Conservation (phyloP, 805 yeast species). For the Lipomyces starkeyi region DNA sequence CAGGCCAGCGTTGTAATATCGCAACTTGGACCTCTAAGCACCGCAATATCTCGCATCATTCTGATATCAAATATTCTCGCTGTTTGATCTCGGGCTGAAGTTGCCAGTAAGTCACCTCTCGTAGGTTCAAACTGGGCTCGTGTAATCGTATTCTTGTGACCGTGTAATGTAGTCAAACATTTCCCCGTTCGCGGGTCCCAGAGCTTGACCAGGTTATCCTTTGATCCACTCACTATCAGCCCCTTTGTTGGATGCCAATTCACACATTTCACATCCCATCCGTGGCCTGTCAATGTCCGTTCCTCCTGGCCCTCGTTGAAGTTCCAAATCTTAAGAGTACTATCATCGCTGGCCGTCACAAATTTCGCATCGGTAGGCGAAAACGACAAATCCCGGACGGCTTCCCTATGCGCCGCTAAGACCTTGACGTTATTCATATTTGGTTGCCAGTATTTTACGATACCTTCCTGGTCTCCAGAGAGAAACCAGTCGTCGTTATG, state of each 20-base stretch:
- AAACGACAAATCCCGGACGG: constrained; percentile 84
- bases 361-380: constrained; percentile 90
- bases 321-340: constrained; percentile 89
- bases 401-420: constrained; percentile 74
- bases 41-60: constrained; percentile 75
- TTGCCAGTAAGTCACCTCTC: constrained; percentile 78
- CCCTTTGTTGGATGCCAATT: constrained; percentile 97
- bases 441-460: constrained; percentile 95
- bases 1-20: constrained; percentile 87
- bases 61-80: constrained; percentile 87
- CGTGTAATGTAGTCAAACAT: constrained; percentile 81
- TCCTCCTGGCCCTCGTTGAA: constrained; percentile 89
- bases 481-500: constrained; percentile 94
- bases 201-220: constrained; percentile 87
- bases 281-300: constrained; percentile 82
- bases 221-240: constrained; percentile 87
- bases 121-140: constrained; percentile 83
- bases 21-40: constrained; percentile 77
- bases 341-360: constrained; percentile 94
- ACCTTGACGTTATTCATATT: constrained; percentile 95
- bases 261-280: constrained; percentile 97
- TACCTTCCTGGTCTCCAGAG: constrained; percentile 92
- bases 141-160: constrained; percentile 93
- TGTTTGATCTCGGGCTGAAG: constrained; percentile 87
- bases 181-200: constrained; percentile 92